Evolutionary conservation across 495 filamentous ascomycete genomes (phyloP), one percentile per base, ranked within the genome.

Genomic region (Daldinia concentrica): DNA sequence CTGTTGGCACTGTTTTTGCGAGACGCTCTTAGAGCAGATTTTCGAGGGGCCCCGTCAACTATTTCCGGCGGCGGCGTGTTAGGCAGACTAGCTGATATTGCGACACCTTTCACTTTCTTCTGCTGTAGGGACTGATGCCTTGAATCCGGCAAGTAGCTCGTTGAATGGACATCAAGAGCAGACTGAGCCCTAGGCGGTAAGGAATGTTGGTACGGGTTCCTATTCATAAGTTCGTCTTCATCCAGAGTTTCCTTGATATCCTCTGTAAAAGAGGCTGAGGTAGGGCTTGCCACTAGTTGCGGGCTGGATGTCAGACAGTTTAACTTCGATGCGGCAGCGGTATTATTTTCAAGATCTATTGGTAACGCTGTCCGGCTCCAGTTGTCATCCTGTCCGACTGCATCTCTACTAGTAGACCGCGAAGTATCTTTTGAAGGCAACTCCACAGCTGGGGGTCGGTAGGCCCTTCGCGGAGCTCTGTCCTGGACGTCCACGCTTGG

Each of bases 321-420:
- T 1, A 19, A 19, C 15, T 64, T 50, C 0, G 50, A 36, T 17
- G 55, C 48, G 24, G 52, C 37, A 26, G 12, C 22, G 6, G 72
- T 59, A 15, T 82, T 51, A 50, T 55, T 66, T 26, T 76, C 81
- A 22, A 79, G 62, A n/a, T 81, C 79, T 55, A 79, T 64, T 2
- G 79, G 72, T 29, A 78, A 30, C 8, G 76, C 77, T 22, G 74
- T 77, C 19, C 76, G 77, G 34, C 76, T 82, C 80, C 80, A 82
- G 12, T 67, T 66, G 17, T 81, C 78, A 26, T 79, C 78, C n/a
- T 69, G 65, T 11, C 26, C 17, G 41, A 60, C 27, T 6, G 14
- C 50, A 14, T 70, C 60, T 39, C 36, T 32, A 55, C 51, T 72
- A 29, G 58, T 29, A 32, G 54, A 58, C 1, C 66, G 65, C 7